These are phyloP conservation scores for Angomonas desouzai DNA, from an alignment of 208 protist genomes.

Conservation along the genomic window DNA sequence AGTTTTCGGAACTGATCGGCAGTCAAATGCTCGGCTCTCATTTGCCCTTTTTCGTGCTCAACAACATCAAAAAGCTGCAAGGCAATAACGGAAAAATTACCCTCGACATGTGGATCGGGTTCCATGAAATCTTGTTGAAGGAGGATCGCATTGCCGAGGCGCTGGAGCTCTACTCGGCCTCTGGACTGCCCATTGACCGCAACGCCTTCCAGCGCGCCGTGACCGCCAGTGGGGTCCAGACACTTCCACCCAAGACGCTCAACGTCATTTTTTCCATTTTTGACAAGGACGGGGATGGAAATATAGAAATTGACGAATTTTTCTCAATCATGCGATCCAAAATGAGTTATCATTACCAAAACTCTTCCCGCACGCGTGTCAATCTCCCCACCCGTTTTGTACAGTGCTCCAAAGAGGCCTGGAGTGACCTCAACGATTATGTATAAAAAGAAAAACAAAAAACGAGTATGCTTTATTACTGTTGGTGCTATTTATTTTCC, in stretches of 20 bases:
- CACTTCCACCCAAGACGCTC: constrained; percentile 28
- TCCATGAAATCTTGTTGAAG: constrained; percentile 65
- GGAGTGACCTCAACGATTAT: constrained; percentile 5
- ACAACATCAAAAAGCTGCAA: constrained; percentile 72
- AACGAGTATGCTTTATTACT: constrained; percentile 15
- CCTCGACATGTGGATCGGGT: constrained; percentile 68
- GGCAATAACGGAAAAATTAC: constrained; percentile 35
- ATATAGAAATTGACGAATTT: constrained; percentile 83
- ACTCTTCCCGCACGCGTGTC: constrained; percentile 27
- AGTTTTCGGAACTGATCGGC: constrained; percentile 77
- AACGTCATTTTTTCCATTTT: constrained; percentile 78
- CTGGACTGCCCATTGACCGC: constrained; percentile 51
- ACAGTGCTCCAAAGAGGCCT: constrained; percentile 36
- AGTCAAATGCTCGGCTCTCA: constrained; percentile 79
- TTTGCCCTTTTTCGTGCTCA: constrained; percentile 74
- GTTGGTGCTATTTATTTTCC: constrained; percentile 14
- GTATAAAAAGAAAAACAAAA: constrained; percentile 7
- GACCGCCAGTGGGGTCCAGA: constrained; percentile 36
- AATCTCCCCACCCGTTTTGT: constrained; percentile 45
- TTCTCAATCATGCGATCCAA: constrained; percentile 76
- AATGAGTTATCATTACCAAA: constrained; percentile 60
- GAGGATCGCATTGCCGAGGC: constrained; percentile 45
- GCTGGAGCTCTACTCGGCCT: constrained; percentile 63
- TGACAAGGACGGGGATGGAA: constrained; percentile 79
- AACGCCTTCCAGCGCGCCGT: constrained; percentile 58